Percentiles rank a stretch among this genome's conserved stretches.
Conservation (phyloP, 1,284 basidiomycete species). For the Naganishia sp. region DNA sequence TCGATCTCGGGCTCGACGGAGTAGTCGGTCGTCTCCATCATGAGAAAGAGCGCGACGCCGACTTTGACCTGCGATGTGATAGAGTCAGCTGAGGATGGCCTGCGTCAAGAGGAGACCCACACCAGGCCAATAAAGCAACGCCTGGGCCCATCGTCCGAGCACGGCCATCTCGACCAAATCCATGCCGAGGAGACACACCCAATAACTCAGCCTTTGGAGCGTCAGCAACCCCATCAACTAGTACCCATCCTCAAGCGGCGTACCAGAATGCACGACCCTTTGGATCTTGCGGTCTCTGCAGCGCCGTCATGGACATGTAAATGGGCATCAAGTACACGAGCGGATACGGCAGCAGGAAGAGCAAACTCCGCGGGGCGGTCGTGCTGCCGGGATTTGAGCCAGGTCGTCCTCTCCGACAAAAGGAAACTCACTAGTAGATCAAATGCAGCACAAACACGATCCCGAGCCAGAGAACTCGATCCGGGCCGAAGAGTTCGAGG, state of each 20-base stretch:
- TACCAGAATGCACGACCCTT: constrained; percentile 28
- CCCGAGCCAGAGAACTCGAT: constrained; percentile 23
- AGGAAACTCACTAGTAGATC: constrained; percentile 16
- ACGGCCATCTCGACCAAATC: constrained; percentile 24
- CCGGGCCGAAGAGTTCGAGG: constrained; percentile 26
- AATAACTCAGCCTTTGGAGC: constrained; percentile 23
- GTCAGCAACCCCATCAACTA: neutral
- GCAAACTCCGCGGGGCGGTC: constrained; percentile 11
- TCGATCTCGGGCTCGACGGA: constrained; percentile 13
- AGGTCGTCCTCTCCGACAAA: neutral
- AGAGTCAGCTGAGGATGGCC: neutral
- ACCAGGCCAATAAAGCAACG: constrained; percentile 24
- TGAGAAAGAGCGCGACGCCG: constrained; percentile 23
- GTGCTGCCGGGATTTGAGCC: neutral
- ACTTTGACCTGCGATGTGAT: constrained; percentile 14
- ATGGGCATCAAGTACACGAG: constrained; percentile 29
- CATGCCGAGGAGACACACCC: constrained; percentile 21
- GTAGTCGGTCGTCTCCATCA: constrained; percentile 29
- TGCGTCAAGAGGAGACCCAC: constrained; percentile 3
- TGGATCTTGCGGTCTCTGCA: constrained; percentile 19
- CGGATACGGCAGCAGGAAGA: constrained; percentile 30
- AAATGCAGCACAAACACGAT: constrained; percentile 17
- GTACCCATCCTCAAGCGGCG: neutral
- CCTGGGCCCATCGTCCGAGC: constrained; percentile 24
- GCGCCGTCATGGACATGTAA: constrained; percentile 27